These are phyloP conservation scores for Mycosarcoma maydis DNA, from an alignment of 1,284 basidiomycete genomes.

Conservation along the genomic window DNA sequence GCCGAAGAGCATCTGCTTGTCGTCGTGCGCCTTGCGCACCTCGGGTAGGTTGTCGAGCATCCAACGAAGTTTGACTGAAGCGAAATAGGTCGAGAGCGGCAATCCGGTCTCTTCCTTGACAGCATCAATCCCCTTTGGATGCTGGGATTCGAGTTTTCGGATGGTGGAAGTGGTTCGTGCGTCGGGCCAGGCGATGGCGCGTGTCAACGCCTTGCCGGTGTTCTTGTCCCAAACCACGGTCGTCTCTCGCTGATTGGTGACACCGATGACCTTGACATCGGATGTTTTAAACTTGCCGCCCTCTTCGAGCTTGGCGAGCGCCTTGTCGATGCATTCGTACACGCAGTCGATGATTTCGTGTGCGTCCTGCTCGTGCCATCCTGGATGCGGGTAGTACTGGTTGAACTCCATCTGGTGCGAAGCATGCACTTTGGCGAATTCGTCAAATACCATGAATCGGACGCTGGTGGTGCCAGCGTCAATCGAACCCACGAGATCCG, in stretches of 20 bases:
- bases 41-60: slow-evolving; percentile 89
- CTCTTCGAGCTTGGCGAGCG: slow-evolving; percentile 78
- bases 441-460: slow-evolving; percentile 92
- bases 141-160: slow-evolving; percentile 78
- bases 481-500: slow-evolving; percentile 49
- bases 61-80: slow-evolving; percentile 94
- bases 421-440: slow-evolving; percentile 85
- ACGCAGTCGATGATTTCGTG: slow-evolving; percentile 82
- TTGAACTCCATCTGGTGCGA: slow-evolving; percentile 76
- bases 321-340: slow-evolving; percentile 79
- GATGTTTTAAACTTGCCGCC: slow-evolving; percentile 77
- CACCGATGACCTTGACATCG: slow-evolving; percentile 91
- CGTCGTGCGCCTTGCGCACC: slow-evolving; percentile 81
- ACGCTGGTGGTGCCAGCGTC: slow-evolving; percentile 75
- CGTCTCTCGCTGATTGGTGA: slow-evolving; percentile 98
- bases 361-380: slow-evolving; percentile 95
- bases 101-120: slow-evolving; percentile 68
- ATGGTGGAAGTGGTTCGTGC: slow-evolving; percentile 86
- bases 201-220: slow-evolving; percentile 85
- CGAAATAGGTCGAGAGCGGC: slow-evolving; percentile 81
- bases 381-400: slow-evolving; percentile 65
- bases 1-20: slow-evolving; percentile 86
- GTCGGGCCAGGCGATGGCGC: slow-evolving; percentile 95
- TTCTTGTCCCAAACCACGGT: slow-evolving; percentile 90
- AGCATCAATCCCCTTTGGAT: slow-evolving; percentile 79